Conservation (phyloP, 495 filamentous ascomycete species). For the Neurospora terricola region DNA sequence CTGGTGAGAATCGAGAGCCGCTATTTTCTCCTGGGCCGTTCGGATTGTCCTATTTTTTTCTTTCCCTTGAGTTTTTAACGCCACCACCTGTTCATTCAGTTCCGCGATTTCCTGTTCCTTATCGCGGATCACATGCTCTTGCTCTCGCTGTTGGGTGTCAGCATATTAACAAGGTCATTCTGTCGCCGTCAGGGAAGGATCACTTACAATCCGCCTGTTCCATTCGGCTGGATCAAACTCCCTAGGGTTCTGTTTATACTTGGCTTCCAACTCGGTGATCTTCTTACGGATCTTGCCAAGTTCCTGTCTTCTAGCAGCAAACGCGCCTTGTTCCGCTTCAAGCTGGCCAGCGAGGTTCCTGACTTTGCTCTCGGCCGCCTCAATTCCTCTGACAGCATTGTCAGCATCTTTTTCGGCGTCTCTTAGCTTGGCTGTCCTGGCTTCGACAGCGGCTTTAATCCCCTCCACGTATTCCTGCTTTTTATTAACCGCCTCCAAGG, state of each 20-base stretch:
- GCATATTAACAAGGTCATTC: background rate
- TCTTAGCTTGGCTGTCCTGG: conserved; percentile 41
- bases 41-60: conserved; percentile 12
- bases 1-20: conserved; percentile 57
- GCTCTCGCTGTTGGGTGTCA: conserved; percentile 22
- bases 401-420: conserved; percentile 45
- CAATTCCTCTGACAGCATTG: conserved; percentile 36
- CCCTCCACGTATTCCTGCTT: conserved; percentile 52
- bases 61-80: conserved; percentile 12
- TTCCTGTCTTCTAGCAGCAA: conserved; percentile 43
- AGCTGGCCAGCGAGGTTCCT: conserved; percentile 45
- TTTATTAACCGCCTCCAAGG: conserved; percentile 49
- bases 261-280: conserved; percentile 34
- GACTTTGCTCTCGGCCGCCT: conserved; percentile 40
- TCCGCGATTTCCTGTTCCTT: conserved; percentile 26
- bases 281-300: conserved; percentile 30
- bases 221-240: conserved; percentile 40
- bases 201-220: conserved; percentile 46
- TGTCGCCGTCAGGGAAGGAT: background rate
- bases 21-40: conserved; percentile 40
- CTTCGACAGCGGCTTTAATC: conserved; percentile 38
- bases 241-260: conserved; percentile 33
- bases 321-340: conserved; percentile 46
- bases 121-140: conserved; percentile 39
- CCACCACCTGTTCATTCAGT: conserved; percentile 22